phyloP scores from a whole-genome alignment of 2,329 filamentous ascomycete species.

The Bipolaris zeicola region DNA sequence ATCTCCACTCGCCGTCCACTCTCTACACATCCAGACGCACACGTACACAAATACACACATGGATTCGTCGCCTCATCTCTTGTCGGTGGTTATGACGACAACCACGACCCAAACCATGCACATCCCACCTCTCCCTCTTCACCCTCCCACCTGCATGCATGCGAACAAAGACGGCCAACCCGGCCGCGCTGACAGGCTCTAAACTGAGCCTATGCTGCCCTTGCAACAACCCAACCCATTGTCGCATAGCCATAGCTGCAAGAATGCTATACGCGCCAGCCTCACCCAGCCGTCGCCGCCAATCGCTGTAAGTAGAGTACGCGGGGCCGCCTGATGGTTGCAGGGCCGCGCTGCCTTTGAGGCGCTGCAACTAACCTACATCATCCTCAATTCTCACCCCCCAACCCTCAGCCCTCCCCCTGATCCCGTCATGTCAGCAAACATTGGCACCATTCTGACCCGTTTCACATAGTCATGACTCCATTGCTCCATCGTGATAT shows the following conservation, averaged over 20 bases:
- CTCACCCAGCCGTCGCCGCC: not conserved
- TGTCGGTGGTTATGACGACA: too few relatives aligned
- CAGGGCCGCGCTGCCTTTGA: not conserved
- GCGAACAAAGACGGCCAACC: not conserved
- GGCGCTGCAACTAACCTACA: not conserved
- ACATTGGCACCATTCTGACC: not conserved
- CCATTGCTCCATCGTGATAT: not conserved
- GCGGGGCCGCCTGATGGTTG: not conserved
- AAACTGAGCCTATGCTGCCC: too few relatives aligned
- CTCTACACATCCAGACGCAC: too few relatives aligned
- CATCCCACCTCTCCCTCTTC: too few relatives aligned
- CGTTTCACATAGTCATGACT: not conserved
- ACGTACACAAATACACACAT: too few relatives aligned
- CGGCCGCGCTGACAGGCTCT: not conserved
- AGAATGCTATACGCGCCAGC: not conserved
- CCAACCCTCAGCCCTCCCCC: not conserved
- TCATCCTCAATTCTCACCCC: not conserved
- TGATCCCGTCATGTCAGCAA: not conserved
- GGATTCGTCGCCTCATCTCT: too few relatives aligned
- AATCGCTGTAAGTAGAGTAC: not conserved
- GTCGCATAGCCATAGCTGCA: not conserved
- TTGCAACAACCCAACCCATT: too few relatives aligned
- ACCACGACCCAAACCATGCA: too few relatives aligned
- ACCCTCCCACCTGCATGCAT: too few relatives aligned
- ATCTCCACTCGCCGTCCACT: not conserved